Evolutionary conservation across 2,329 filamentous ascomycete species (phyloP).

Genomic region (Gremmenia infestans): DNA sequence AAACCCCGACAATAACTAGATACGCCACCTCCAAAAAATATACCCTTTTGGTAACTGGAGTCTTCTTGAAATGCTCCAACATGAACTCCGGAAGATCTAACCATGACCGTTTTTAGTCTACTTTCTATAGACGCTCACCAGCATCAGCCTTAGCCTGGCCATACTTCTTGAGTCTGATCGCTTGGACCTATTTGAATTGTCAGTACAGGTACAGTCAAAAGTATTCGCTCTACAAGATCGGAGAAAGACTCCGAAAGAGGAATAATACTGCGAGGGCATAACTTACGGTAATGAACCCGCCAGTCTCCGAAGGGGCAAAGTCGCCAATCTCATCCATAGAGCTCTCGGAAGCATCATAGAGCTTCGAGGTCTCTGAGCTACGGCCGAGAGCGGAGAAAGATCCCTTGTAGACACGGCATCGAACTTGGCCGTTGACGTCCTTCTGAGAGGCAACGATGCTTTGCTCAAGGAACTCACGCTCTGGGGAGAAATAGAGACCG

Average conservation of each 20-base stretch:
- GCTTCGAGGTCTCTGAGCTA: constrained; percentile 60
- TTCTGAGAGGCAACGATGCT: constrained; percentile 56
- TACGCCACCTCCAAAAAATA: too few relatives aligned
- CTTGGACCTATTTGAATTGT: constrained; percentile 36
- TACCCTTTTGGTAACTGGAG: not conserved
- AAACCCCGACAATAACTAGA: too few relatives aligned
- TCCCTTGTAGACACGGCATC: constrained; percentile 64
- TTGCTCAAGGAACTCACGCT: constrained; percentile 66
- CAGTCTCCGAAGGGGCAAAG: constrained; percentile 62
- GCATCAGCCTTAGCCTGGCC: constrained; percentile 75
- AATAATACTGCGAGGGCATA: too few relatives aligned
- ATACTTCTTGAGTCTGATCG: constrained; percentile 58
- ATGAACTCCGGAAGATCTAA: not conserved
- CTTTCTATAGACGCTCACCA: constrained; percentile 58
- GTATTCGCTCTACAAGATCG: constrained; percentile 15
- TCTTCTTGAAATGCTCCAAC: not conserved
- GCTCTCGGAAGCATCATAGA: constrained; percentile 61
- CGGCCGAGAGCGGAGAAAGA: constrained; percentile 54
- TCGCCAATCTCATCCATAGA: constrained; percentile 67
- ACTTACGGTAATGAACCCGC: constrained; percentile 54
- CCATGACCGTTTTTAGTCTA: not conserved
- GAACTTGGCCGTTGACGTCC: constrained; percentile 56
- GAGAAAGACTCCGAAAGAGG: constrained; percentile 30
- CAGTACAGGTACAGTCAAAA: not conserved
- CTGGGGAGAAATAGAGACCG: constrained; percentile 62